Conservation (phyloP, 2,329 filamentous ascomycete genomes). For the Monosporascus sp. region DNA sequence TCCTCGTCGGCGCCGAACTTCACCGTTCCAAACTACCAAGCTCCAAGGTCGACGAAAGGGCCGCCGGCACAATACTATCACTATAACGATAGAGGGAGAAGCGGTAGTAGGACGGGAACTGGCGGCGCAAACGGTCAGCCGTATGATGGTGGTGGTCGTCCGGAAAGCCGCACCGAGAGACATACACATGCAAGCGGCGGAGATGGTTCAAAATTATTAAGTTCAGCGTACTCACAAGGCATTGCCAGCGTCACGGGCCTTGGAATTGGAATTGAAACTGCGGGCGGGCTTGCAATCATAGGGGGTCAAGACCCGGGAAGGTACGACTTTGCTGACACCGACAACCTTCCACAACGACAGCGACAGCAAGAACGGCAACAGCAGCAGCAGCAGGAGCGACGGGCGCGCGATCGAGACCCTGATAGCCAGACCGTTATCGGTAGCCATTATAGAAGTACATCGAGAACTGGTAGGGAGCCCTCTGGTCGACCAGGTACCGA, state of each 20-base stretch:
- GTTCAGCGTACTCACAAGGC: background rate
- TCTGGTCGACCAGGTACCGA: background rate
- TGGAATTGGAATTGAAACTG: background rate
- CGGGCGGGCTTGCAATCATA: background rate
- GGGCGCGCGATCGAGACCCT: background rate
- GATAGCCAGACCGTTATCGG: background rate
- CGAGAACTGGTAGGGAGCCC: background rate
- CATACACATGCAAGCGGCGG: background rate
- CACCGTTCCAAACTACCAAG: background rate
- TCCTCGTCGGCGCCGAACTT: background rate
- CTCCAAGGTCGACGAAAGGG: background rate
- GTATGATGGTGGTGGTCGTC: background rate
- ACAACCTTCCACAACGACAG: background rate
- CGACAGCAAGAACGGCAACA: constrained; percentile 2
- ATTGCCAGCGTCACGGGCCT: background rate
- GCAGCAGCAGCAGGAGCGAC: constrained; percentile 1
- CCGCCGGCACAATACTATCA: background rate
- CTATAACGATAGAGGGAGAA: background rate
- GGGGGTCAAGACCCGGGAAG: constrained; percentile 1
- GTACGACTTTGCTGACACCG: constrained; percentile 3
- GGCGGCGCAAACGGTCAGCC: too few relatives aligned
- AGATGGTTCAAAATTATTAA: background rate
- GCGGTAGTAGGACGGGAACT: background rate
- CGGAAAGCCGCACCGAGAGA: background rate
- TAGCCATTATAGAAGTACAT: background rate